Evolutionary conservation across 1,284 basidiomycete species (phyloP), one percentile per base, ranked within the genome.

Genomic region (Amylostereum areolatum): DNA sequence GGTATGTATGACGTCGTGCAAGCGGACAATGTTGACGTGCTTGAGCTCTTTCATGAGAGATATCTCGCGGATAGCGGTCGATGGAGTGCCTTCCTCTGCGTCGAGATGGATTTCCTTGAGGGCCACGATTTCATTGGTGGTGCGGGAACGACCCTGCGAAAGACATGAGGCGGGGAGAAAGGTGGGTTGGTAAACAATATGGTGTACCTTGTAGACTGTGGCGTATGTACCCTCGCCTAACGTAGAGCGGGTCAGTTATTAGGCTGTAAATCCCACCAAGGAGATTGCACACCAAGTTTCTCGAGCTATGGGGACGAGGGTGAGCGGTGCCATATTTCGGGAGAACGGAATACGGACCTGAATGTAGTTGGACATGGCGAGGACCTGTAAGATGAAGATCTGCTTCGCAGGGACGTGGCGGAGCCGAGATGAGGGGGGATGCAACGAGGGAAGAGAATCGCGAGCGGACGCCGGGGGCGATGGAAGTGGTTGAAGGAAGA

Each of bases 1-100:
- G 24, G 92, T 97, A 66, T 98, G 95, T 55, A 99, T 97, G 51
- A 99, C 97, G 66, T 99, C 97, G 75, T 98, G 86, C 12, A 99
- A 83, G 59, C 96, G 92, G 62, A 93, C 89, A 59, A 95, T 93
- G 70, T 97, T 96, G 71, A 88, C 83, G 61, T 97, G 93, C 65
- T 94, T 92, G 62, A 97, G 82, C 66, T 97, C 92, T 68, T 97
- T 97, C 92, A 97, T 95, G 57, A 97, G 81, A 36, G 89, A 93
- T 59, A 97, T 96, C 72, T 97, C 92, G 45, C 92, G 87, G 63
- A 97, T 97, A 46, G 92, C 92, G 27, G 92, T 97, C 8, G 91
- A 94, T 34, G 92, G 93, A 0, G 92, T 97, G 41, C 92, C 92
- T 69, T 97, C 92, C 66, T 97, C 92, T 5, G 93, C 89, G 72